A percentile compares a stretch with the other conserved stretches of the same genome.
These are phyloP conservation scores for Didymella lethalis DNA, from an alignment of 2,329 filamentous ascomycete species.

Conservation along the genomic window DNA sequence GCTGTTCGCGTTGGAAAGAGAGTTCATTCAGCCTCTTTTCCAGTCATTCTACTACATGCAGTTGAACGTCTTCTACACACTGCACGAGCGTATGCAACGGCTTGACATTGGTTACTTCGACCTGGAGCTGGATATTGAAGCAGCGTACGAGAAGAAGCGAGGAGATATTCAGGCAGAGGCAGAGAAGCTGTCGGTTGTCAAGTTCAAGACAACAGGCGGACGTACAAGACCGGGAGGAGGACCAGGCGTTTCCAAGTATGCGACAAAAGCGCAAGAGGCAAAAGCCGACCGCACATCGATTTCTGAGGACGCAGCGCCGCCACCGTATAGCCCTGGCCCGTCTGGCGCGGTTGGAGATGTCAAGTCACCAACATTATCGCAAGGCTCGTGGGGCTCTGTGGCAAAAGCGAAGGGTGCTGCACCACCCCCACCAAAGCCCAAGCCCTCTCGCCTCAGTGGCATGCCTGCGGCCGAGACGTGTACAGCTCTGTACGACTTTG, in stretches of 20 bases:
- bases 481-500: constrained; percentile 94
- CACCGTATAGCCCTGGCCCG: constrained; percentile 51
- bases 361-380: constrained; percentile 38
- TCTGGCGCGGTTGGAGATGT: constrained; percentile 23
- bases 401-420: constrained; percentile 59
- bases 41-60: constrained; percentile 99
- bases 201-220: constrained; percentile 88
- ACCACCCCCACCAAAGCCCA: constrained; percentile 61
- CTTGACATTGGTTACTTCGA: constrained; percentile 99
- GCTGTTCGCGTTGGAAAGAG: constrained; percentile 85
- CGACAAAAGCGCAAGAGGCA: constrained; percentile 49
- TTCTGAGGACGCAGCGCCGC: constrained; percentile 46
- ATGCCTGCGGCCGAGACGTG: constrained; percentile 75
- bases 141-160: constrained; percentile 87
- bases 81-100: constrained; percentile 97
- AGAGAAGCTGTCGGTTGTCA: constrained; percentile 85
- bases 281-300: constrained; percentile 44
- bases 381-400: constrained; percentile 53
- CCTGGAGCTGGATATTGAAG: constrained; percentile 86
- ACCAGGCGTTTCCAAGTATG: constrained; percentile 50
- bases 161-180: constrained; percentile 84
- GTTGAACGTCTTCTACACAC: constrained; percentile 97
- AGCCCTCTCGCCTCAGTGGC: constrained; percentile 76
- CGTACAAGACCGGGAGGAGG: constrained; percentile 44
- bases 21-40: constrained; percentile 97